These are phyloP conservation scores for Botrytis galanthina DNA, from an alignment of 2,329 filamentous ascomycete genomes.

Conservation along the genomic window DNA sequence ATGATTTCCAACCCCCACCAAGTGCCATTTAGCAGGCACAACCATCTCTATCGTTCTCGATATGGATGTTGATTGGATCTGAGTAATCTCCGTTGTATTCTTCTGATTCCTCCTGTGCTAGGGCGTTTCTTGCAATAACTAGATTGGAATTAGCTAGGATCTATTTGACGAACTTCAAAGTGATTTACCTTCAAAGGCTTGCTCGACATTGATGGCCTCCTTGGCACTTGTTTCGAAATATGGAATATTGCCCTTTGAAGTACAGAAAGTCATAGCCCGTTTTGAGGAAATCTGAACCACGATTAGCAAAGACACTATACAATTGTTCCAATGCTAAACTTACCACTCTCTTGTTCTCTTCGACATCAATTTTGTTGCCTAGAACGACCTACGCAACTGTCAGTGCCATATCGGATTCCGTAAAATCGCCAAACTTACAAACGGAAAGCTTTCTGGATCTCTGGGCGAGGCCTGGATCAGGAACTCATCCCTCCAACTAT, in stretches of 20 bases:
- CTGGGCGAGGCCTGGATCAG: slow-evolving; percentile 94
- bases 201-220: slow-evolving; percentile 97
- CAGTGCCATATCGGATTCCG: slow-evolving; percentile 20
- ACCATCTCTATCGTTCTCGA: slow-evolving; percentile 88
- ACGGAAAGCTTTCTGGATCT: slow-evolving; percentile 96
- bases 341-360: slow-evolving; percentile 93
- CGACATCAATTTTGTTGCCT: slow-evolving; percentile 98
- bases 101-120: slow-evolving; percentile 95
- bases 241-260: slow-evolving; percentile 94
- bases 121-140: slow-evolving; percentile 95
- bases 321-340: slow-evolving; percentile 35
- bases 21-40: slow-evolving; percentile 72
- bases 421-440: slow-evolving; percentile 60
- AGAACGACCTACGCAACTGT: slow-evolving; percentile 70
- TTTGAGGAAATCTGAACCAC: slow-evolving; percentile 77
- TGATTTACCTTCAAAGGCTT: slow-evolving; percentile 62
- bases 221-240: slow-evolving; percentile 99
- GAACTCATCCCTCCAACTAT: slow-evolving; percentile 98
- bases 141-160: slow-evolving; percentile 14
- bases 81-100: slow-evolving; percentile 97
- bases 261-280: slow-evolving; percentile 94
- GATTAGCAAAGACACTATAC: slow-evolving; percentile 29
- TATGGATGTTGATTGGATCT: slow-evolving; percentile 96
- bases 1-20: slow-evolving; percentile 17
- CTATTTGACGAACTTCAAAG: neutral